These are phyloP conservation scores for Botrytis fragariae DNA, from an alignment of 2,329 filamentous ascomycete species.

Conservation along the genomic window DNA sequence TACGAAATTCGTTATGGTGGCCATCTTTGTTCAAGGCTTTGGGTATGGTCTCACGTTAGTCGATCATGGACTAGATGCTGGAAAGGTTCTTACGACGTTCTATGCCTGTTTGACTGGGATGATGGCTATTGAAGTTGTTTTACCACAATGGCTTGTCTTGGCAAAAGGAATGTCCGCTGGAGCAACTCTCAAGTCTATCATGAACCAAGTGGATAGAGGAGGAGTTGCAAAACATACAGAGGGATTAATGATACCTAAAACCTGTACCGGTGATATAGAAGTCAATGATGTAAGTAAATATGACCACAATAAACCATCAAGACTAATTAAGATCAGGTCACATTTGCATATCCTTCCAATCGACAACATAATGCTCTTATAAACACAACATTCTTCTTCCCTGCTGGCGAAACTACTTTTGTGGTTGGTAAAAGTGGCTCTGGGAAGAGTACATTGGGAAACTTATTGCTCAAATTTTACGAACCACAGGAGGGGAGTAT, in stretches of 20 bases:
- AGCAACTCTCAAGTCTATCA: conserved; percentile 54
- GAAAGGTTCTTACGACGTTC: conserved; percentile 77
- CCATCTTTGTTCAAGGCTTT: conserved; percentile 84
- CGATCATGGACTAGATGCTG: conserved; percentile 53
- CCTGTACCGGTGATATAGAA: conserved; percentile 65
- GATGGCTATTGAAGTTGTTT: conserved; percentile 68
- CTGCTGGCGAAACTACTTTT: conserved; percentile 70
- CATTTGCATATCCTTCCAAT: conserved; percentile 77
- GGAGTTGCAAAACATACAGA: conserved; percentile 36
- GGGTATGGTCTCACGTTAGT: conserved; percentile 80
- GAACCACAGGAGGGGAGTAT: conserved; percentile 63
- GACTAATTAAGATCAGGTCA: conserved; percentile 54
- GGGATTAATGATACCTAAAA: conserved; percentile 39
- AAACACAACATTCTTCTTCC: conserved; percentile 65
- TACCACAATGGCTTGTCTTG: conserved; percentile 74
- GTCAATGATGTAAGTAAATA: conserved; percentile 59
- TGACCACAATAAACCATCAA: neutral
- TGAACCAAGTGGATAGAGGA: conserved; percentile 38
- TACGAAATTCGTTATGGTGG: conserved; percentile 69
- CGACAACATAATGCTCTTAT: conserved; percentile 58
- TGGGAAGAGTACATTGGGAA: conserved; percentile 85
- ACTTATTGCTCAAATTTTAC: conserved; percentile 78
- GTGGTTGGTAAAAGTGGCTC: conserved; percentile 85
- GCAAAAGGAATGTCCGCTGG: conserved; percentile 78
- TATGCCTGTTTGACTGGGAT: conserved; percentile 77